Conservation (phyloP, 2,329 filamentous ascomycete genomes). For the Clarireedia homoeocarpa region DNA sequence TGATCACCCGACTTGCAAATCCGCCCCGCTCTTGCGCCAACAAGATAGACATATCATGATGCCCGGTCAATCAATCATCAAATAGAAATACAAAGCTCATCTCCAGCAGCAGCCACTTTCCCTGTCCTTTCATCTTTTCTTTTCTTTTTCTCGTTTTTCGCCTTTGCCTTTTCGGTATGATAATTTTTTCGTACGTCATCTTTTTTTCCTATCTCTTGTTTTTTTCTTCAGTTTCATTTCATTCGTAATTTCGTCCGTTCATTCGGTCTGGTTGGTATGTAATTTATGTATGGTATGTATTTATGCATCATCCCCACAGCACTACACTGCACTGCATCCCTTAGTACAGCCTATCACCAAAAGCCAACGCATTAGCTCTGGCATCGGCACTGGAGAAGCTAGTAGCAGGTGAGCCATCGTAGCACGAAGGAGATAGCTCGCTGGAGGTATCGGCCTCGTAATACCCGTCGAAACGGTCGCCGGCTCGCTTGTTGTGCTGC, state of each 20-base stretch:
- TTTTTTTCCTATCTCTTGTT: not conserved
- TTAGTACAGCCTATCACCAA: constrained; percentile 39
- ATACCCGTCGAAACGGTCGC: not conserved
- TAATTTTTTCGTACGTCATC: not conserved
- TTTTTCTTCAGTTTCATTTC: not conserved
- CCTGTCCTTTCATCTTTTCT: too few species aligned
- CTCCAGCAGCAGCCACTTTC: too few species aligned
- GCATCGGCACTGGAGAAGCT: not conserved
- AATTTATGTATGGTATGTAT: not conserved
- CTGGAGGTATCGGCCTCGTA: constrained; percentile 8
- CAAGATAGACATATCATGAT: too few species aligned
- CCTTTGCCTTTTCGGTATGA: too few species aligned
- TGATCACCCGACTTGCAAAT: too few species aligned
- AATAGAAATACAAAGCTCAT: too few species aligned
- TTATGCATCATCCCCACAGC: not conserved
- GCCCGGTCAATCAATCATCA: too few species aligned
- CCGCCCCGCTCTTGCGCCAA: too few species aligned
- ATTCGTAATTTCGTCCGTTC: not conserved
- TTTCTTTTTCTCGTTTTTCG: too few species aligned
- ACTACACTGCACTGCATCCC: too few species aligned
- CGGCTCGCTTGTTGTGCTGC: too few species aligned
- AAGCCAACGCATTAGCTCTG: constrained; percentile 30
- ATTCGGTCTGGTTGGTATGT: too few species aligned
- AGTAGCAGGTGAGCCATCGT: not conserved
- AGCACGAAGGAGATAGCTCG: not conserved